These are phyloP conservation scores for Penicillium macrosclerotiorum DNA, from an alignment of 495 filamentous ascomycete genomes.

Conservation along the genomic window DNA sequence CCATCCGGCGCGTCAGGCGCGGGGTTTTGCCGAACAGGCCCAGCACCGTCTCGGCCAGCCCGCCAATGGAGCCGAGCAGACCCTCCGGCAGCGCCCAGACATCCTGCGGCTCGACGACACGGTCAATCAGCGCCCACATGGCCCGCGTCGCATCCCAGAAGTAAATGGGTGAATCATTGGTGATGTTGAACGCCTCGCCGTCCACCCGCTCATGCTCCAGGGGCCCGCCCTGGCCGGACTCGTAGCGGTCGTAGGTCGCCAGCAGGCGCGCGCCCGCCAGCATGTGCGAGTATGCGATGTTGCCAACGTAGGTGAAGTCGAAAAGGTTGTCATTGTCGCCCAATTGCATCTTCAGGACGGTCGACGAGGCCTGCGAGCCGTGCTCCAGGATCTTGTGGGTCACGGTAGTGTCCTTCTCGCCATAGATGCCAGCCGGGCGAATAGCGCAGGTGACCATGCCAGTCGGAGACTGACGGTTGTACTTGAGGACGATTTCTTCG, in stretches of 20 bases:
- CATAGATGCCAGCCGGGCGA: conserved; percentile 87
- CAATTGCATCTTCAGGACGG: conserved; percentile 76
- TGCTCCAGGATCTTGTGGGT: conserved; percentile 55
- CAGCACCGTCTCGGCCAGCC: conserved; percentile 65
- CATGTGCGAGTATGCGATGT: conserved; percentile 48
- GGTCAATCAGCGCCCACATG: conserved; percentile 72
- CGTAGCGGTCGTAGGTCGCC: conserved; percentile 47
- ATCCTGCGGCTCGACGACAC: conserved; percentile 59
- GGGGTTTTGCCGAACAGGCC: conserved; percentile 69
- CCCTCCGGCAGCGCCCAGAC: conserved; percentile 68
- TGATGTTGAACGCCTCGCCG: conserved; percentile 93
- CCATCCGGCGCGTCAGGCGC: conserved; percentile 69
- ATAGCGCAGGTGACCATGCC: conserved; percentile 73
- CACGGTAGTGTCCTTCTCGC: conserved; percentile 79
- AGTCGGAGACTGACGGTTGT: conserved; percentile 69
- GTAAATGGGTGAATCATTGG: conserved; percentile 86
- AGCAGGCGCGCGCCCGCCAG: conserved; percentile 69
- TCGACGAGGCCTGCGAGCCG: conserved; percentile 43
- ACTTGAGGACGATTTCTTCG: conserved; percentile 77
- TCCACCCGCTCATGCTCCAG: conserved; percentile 80
- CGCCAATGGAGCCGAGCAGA: conserved; percentile 63
- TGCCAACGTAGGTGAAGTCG: conserved; percentile 57
- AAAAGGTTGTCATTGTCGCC: conserved; percentile 81
- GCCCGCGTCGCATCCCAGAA: conserved; percentile 92
- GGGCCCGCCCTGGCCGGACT: conserved; percentile 53